Base-by-base conservation (phyloP, 768 basidiomycete genomes). In the Leccinum boreale region DNA sequence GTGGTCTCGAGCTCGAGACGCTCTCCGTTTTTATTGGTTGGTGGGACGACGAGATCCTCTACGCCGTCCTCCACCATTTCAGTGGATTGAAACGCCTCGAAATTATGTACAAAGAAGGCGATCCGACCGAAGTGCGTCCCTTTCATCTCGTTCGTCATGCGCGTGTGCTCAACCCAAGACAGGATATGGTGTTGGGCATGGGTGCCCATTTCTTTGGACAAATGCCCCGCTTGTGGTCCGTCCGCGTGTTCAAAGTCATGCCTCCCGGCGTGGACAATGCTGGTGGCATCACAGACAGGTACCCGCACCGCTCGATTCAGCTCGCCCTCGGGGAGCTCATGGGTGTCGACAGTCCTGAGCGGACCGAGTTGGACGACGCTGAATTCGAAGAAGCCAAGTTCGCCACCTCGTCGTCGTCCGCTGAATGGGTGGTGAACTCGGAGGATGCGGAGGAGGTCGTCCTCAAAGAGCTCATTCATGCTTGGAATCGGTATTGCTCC, bases 11-110 rank as follows among this genome's bases (percentile, higher is more conserved):
- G 2, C 64, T 78, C 15, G 73, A 73, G n/a, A 58, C 59, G 0
- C 62, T 74, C 14, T 66, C 77, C 28, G 63, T 75, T 10, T 74
- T 78, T 46, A 58, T 74, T n/a, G 68, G 73, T 36, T 67, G 67
- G 53, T 81, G 80, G 80, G 79, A 81, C 56, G 70, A 77, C 44
- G 79, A 81, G 59, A 72, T 81, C 8, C 61, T 81, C 19, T 72
- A 77, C 39, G 78, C 78, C 5, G 61, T 79, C 23, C 69, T 70
- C n/a, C 65, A 69, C 47, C 70, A 78, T 39, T 78, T 80, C 56
- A 58, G 55, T 9, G 56, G 63, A 10, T 61, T 81, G 6, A 66
- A 68, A n/a, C 70, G 72, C 42, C 67, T 81, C 19, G 73, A 74
- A 59, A 69, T 81, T 59, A 70, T 69, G 57, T 81, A 74, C 63